Evolutionary conservation across 495 filamentous ascomycete species (phyloP), one percentile per base, ranked within the genome.

Genomic region (Achaetomiella virescens): DNA sequence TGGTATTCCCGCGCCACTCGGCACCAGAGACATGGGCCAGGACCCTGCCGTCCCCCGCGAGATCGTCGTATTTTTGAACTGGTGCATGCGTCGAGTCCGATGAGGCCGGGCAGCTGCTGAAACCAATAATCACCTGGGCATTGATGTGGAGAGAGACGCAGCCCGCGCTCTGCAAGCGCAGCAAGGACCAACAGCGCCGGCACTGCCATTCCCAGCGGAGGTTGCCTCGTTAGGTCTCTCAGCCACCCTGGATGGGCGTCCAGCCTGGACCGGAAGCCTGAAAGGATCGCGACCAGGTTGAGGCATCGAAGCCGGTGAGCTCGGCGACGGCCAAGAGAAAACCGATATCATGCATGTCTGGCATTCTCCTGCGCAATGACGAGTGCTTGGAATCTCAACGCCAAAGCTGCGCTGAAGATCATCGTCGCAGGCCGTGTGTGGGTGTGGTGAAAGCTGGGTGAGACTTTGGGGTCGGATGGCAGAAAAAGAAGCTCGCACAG

Each of bases 1-100:
- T 70, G 56, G 67, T 70, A 60, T 59, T 61, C 62, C 65, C 47
- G 37, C 47, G 59, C 59, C 59, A 58, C 57, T 53, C 48, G 61
- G 60, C 38, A 61, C 60, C 52, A 57, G 54, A 62, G 61, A 58
- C 50, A 61, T 55, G 58, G 61, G 42, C 47, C 57, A 33, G 48
- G 20, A 36, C 51, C 45, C 36, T 52, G 49, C 45, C 35, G 38
- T 17, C 12, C 47, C 29, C 52, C 48, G 57, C 54, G 36, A 31
- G 17, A 47, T 42, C 27, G 15, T 11, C 46, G 51, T 33, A 12
- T 44, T 27, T 45, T 41, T 27, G 14, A 35, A 29, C 14, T 57
- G 38, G 27, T 48, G 46, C 43, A 42, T 55, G 45, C 33, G 24
- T 45, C 51, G 41, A 45, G 40, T 54, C 51, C 51, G 22, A 3